phyloP scores from a whole-genome alignment of 2,329 filamentous ascomycete genomes.

The Pseudogymnoascus verrucosus region DNA sequence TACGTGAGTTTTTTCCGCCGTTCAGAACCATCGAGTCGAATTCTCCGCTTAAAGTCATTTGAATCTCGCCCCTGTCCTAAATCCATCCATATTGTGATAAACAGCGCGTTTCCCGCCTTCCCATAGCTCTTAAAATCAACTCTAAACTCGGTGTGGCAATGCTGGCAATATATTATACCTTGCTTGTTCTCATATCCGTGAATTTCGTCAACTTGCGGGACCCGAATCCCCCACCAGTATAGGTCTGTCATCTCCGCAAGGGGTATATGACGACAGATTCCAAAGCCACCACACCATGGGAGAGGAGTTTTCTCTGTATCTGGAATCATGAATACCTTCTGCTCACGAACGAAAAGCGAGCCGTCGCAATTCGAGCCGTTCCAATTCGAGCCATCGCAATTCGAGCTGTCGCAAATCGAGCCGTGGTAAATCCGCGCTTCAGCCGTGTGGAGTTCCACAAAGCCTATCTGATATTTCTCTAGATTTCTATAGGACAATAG shows the following conservation, averaged over 20 bases:
- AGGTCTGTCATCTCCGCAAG: background rate
- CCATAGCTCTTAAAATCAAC: slow-evolving; percentile 16
- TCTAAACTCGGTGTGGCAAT: slow-evolving; percentile 15
- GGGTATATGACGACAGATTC: slow-evolving; percentile 12
- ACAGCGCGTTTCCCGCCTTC: slow-evolving; percentile 12
- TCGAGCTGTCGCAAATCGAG: background rate
- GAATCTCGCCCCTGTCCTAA: slow-evolving; percentile 11
- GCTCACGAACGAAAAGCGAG: slow-evolving; percentile 9
- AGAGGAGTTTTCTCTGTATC: slow-evolving; percentile 8
- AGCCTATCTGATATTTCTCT: background rate
- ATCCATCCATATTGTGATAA: slow-evolving; percentile 17
- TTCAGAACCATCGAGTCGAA: slow-evolving; percentile 4
- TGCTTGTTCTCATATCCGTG: slow-evolving; percentile 13
- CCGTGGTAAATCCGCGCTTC: slow-evolving; percentile 10
- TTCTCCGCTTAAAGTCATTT: slow-evolving; percentile 12
- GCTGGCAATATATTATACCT: slow-evolving; percentile 12
- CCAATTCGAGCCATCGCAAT: background rate
- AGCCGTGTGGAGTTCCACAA: slow-evolving; percentile 9
- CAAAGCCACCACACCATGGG: slow-evolving; percentile 5
- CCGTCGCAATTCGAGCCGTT: background rate
- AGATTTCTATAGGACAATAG: slow-evolving; percentile 8
- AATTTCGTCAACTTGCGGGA: slow-evolving; percentile 9
- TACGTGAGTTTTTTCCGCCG: slow-evolving; percentile 3
- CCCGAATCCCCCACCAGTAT: slow-evolving; percentile 10
- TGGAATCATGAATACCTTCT: slow-evolving; percentile 13